A percentile compares a stretch with the other conserved stretches of the same genome.
phyloP scores from a whole-genome alignment of 2,329 filamentous ascomycete genomes.

The Colletotrichum incanum region DNA sequence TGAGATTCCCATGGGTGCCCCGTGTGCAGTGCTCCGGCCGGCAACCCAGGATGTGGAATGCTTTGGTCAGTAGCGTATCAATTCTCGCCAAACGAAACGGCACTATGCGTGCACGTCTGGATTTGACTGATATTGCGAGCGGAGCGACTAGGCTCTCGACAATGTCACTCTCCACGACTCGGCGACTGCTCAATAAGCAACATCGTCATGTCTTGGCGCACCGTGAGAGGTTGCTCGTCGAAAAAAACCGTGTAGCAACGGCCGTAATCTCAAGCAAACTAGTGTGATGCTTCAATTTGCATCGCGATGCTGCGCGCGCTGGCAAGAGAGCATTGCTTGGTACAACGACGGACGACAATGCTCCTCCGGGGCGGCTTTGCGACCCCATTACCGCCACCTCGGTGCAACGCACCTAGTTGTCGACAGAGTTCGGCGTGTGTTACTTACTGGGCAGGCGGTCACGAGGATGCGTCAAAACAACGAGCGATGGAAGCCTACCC shows the following conservation, averaged over 20 bases:
- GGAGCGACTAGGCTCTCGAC: conserved; percentile 1
- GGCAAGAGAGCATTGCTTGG: conserved; percentile 4
- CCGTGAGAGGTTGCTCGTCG: conserved; percentile 9
- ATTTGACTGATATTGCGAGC: conserved; percentile 31
- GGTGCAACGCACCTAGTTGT: conserved; percentile 6
- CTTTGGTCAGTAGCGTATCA: conserved; percentile 17
- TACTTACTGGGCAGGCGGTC: not conserved
- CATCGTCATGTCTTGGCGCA: conserved; percentile 6
- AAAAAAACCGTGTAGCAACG: conserved; percentile 16
- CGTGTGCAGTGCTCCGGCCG: conserved; percentile 19
- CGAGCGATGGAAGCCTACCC: not conserved
- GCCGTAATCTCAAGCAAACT: conserved; percentile 27
- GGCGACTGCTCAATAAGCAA: conserved; percentile 4
- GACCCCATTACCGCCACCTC: not conserved
- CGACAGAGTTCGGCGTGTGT: not conserved
- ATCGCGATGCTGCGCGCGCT: conserved; percentile 1
- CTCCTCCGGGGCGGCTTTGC: not conserved
- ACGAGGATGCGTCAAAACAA: conserved; percentile 6
- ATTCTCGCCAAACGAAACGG: conserved; percentile 36
- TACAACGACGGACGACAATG: not conserved
- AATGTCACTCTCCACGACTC: conserved; percentile 14
- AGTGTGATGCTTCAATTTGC: conserved; percentile 2
- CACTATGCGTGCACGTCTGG: conserved; percentile 15
- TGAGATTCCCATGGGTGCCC: conserved; percentile 2
- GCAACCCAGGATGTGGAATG: conserved; percentile 19